Percentiles rank a stretch among this genome's conserved stretches.
Conservation (phyloP, 768 basidiomycete species). For the Tylopilus plumbeoviolaceoides region DNA sequence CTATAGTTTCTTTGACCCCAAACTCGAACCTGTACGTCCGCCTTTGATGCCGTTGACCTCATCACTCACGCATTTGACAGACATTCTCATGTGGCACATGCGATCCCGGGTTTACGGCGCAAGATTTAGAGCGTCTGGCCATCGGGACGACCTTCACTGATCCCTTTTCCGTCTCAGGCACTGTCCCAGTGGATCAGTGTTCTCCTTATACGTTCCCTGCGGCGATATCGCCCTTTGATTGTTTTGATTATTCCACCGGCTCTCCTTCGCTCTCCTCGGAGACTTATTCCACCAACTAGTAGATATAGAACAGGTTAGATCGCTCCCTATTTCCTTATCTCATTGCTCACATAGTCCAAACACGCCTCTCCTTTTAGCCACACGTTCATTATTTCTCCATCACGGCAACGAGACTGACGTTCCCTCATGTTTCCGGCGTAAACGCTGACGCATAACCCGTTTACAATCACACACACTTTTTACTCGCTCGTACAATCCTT, state of each 20-base stretch:
- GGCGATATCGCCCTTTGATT: constrained; percentile 22
- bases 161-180: constrained; percentile 17
- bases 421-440: neutral
- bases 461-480: neutral
- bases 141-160: constrained; percentile 21
- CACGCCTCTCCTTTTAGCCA: neutral
- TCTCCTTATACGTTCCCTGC: neutral
- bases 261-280: constrained; percentile 15
- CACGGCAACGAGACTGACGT: constrained; percentile 2
- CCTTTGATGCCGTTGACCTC: neutral
- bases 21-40: constrained; percentile 18
- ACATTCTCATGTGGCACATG: neutral
- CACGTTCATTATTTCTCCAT: neutral
- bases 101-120: constrained; percentile 2
- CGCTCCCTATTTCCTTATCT: neutral
- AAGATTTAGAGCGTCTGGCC: constrained; percentile 17
- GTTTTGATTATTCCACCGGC: constrained; percentile 4
- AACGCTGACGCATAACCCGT: neutral
- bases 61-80: constrained; percentile 4
- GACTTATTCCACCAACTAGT: constrained; percentile 2
- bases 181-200: neutral
- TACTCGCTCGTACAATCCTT: neutral
- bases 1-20: constrained; percentile 6
- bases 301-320: constrained; percentile 2
- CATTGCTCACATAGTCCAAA: neutral